Conservation (phyloP, 2,329 filamentous ascomycete species). For the Talaromyces sp. region DNA sequence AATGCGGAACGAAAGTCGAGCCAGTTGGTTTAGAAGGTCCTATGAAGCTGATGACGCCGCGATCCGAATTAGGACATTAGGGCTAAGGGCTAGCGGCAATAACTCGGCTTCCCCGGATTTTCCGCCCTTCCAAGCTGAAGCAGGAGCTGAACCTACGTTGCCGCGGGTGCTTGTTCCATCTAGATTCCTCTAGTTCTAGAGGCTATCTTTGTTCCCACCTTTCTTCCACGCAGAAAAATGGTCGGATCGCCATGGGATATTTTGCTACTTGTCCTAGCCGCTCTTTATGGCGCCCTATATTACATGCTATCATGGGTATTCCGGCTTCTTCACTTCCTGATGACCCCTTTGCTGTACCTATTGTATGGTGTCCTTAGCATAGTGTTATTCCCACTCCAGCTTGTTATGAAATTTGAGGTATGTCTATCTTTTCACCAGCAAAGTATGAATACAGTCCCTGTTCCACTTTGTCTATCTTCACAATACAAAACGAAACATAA, state of each 20-base stretch:
- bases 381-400: constrained; percentile 51
- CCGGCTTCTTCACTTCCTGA: constrained; percentile 42
- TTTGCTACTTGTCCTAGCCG: constrained; percentile 8
- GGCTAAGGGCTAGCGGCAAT: constrained; percentile 26
- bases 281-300: constrained; percentile 11
- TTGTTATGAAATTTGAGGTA: constrained; percentile 62
- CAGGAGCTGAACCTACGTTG: neutral
- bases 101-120: constrained; percentile 23
- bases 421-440: neutral
- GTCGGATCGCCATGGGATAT: neutral
- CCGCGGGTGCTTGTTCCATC: neutral
- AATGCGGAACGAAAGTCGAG: constrained; percentile 6
- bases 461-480: no score
- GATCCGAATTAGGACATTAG: constrained; percentile 19
- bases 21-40: constrained; percentile 5
- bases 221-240: no score
- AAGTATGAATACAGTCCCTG: no score
- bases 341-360: constrained; percentile 54
- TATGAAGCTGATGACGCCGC: constrained; percentile 23
- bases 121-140: constrained; percentile 6
- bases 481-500: no score
- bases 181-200: neutral
- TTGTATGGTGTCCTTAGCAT: constrained; percentile 45
- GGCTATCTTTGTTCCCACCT: neutral
- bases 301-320: constrained; percentile 22